phyloP scores from a whole-genome alignment of 2,329 filamentous ascomycete species.

The Arthrobotrys entomopaga region DNA sequence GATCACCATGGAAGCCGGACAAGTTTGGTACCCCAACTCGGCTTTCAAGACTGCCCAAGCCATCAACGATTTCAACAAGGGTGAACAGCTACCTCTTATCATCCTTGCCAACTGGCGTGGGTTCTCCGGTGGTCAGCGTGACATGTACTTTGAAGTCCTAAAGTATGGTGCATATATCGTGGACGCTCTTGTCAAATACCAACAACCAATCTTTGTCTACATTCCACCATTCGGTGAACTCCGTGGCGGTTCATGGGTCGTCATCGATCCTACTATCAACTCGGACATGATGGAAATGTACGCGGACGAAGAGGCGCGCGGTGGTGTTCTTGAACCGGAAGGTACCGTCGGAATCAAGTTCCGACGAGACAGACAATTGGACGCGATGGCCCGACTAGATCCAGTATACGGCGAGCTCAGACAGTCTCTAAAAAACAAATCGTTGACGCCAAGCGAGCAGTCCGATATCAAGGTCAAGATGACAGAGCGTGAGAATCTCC shows the following conservation, averaged over 20 bases:
- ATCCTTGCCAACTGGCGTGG: slow-evolving; percentile 99
- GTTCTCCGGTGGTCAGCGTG: slow-evolving; percentile 98
- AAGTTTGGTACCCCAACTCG: slow-evolving; percentile 99
- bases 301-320: slow-evolving; percentile 90
- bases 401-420: slow-evolving; percentile 83
- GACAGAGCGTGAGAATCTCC: slow-evolving; percentile 82
- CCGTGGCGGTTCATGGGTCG: slow-evolving; percentile 98
- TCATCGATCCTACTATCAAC: slow-evolving; percentile 98
- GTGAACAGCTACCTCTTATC: slow-evolving; percentile 97
- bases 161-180: slow-evolving; percentile 99
- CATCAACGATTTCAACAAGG: slow-evolving; percentile 98
- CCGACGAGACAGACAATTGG: slow-evolving; percentile 94
- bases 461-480: slow-evolving; percentile 85
- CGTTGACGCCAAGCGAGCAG: slow-evolving; percentile 77
- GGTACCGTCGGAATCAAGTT: slow-evolving; percentile 99
- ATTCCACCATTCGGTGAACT: slow-evolving; percentile 97
- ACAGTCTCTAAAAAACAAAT: slow-evolving; percentile 76
- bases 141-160: slow-evolving; percentile 99
- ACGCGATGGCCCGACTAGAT: slow-evolving; percentile 96
- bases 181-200: slow-evolving; percentile 95
- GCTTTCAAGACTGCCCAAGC: slow-evolving; percentile 99
- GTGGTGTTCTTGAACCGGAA: slow-evolving; percentile 96
- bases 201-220: slow-evolving; percentile 99
- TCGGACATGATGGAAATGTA: slow-evolving; percentile 99
- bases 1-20: slow-evolving; percentile 91